Evolutionary conservation across 139 green algal species (phyloP).

Genomic region (Pseudopediastrum boryanum): DNA sequence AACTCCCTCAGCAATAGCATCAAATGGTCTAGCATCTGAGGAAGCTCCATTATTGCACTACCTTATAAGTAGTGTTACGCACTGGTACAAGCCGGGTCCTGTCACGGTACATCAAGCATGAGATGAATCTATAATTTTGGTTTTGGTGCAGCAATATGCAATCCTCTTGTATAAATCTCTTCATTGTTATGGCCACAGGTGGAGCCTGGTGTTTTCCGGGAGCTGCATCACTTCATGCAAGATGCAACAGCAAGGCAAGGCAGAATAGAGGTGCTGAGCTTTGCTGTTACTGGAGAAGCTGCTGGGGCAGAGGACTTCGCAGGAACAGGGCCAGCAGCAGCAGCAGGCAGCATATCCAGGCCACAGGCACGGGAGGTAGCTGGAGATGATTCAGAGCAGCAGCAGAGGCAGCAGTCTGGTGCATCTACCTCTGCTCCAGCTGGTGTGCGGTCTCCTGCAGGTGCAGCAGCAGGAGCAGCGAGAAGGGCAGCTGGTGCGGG

Average conservation of each 20-base stretch:
- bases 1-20: too few species aligned
- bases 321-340: not conserved
- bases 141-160: too few species aligned
- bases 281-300: conserved; percentile 68
- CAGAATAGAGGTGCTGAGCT: conserved; percentile 85
- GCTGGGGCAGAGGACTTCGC: conserved; percentile 41
- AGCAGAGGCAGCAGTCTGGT: not conserved
- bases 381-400: not conserved
- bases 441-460: not conserved
- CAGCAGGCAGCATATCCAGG: not conserved
- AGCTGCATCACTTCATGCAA: conserved; percentile 80
- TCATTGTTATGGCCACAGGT: conserved; percentile 63
- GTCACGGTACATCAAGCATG: too few species aligned
- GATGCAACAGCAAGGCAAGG: conserved; percentile 53
- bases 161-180: too few species aligned
- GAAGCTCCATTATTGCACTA: too few species aligned
- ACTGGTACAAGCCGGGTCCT: too few species aligned
- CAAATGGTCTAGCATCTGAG: too few species aligned
- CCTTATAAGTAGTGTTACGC: too few species aligned
- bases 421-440: not conserved
- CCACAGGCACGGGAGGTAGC: not conserved
- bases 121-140: too few species aligned
- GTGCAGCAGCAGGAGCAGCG: not conserved
- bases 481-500: not conserved
- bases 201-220: conserved; percentile 89